Conservation (phyloP, 1,284 basidiomycete genomes). For the Apiotrichum brassicae region DNA sequence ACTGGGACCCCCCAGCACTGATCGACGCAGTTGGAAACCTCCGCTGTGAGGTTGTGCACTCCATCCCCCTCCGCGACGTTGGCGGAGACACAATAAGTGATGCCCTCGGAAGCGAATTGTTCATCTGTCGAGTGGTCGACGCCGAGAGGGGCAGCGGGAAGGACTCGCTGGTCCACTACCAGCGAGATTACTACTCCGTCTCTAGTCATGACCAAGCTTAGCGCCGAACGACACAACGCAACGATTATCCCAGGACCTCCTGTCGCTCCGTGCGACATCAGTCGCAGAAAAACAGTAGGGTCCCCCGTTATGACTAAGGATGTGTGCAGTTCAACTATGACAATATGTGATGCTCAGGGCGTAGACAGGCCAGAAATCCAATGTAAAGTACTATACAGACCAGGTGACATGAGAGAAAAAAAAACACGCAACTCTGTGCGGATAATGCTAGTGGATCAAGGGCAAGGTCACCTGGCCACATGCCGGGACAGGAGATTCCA, state of each 20-base stretch:
- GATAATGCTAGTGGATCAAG: no score
- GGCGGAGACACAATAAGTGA: slow-evolving; percentile 6
- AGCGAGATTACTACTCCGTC: slow-evolving; percentile 24
- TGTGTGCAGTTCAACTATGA: background rate
- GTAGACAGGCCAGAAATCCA: background rate
- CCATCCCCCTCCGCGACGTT: slow-evolving; percentile 19
- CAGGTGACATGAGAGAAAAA: background rate
- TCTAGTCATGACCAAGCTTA: background rate
- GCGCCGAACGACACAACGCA: no score
- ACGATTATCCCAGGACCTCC: no score
- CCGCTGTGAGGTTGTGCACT: slow-evolving; percentile 27
- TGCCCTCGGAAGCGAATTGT: slow-evolving; percentile 36
- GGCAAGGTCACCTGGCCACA: no score
- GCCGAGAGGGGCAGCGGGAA: slow-evolving; percentile 9
- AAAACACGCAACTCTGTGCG: no score
- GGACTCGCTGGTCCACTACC: slow-evolving; percentile 34
- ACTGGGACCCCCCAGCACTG: slow-evolving; percentile 16
- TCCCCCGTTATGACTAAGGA: no score
- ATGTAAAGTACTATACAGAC: slow-evolving; percentile 1
- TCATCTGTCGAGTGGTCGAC: slow-evolving; percentile 40
- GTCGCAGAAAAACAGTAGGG: no score
- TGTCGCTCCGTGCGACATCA: no score
- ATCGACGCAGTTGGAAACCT: slow-evolving; percentile 21
- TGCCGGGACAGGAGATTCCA: no score
- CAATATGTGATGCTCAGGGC: background rate